Base-by-base conservation (phyloP, 1,284 basidiomycete genomes). In the Dichomitus squalens region DNA sequence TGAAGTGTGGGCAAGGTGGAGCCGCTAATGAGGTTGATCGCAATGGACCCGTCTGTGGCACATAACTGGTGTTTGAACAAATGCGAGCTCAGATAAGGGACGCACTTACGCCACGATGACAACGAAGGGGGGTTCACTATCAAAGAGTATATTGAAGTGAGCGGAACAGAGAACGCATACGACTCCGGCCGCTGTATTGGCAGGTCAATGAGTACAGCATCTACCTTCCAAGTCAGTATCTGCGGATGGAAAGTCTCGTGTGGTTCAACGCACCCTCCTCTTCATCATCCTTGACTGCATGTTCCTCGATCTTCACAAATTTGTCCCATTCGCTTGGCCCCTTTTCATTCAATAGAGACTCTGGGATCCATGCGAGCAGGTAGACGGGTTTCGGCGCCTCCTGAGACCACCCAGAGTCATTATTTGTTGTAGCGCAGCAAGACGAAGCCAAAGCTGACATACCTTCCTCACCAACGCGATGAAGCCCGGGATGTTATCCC, bases 401-500 rank as follows among this genome's bases (percentile, higher is more conserved):
- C 91, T 92, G 64, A 27, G 31, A n/a, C 31, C 18, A 11, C 49
- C 54, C 52, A 16, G 31, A n/a, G 48, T 41, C 50, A 62, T 48
- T 46, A 59, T 59, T 62, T 51, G 47, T n/a, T 21, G 11, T 41
- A 23, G 34, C 38, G 35, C 49, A 7, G 12, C 36, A 40, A 44
- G 29, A 52, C 33, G 4, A 14, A 20, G 18, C 33, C 25, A 27
- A 27, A 33, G 29, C 18, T 48, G 47, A 77, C 85, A 55, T 66
- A 88, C 90, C 71, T 85, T 82, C 75, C 90, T 93, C 14, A 97
- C 94, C 57, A 98, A 81, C 12, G 90, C 87, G 6, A 95, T 85
- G 71, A 96, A 97, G 3, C 96, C 96, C 4, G 94, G 86, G 29
- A 98, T 92, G 72, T 98, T 97, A 75, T 98, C 96, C 66, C 90